Conservation (phyloP, 1,139 yeast genomes). For the Yarrowia galli region DNA sequence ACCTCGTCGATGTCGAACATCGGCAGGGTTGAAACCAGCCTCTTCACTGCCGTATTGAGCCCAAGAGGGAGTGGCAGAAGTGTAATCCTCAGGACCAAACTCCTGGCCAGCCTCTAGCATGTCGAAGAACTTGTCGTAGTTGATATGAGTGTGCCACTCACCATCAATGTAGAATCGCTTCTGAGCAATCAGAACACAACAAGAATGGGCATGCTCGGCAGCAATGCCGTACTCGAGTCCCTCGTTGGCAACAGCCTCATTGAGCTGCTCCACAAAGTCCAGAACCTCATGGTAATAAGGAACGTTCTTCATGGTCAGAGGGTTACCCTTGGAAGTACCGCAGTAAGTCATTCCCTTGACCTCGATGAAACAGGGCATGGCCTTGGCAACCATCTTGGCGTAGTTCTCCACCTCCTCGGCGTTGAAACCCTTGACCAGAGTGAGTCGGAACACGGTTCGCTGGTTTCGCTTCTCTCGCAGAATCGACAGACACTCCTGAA, state of each 20-base stretch:
- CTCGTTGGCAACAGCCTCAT: slow-evolving; percentile 64
- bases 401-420: slow-evolving; percentile 84
- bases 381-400: slow-evolving; percentile 85
- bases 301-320: slow-evolving; percentile 92
- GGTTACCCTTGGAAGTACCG: slow-evolving; percentile 84
- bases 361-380: slow-evolving; percentile 86
- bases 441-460: slow-evolving; percentile 88
- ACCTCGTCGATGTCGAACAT: slow-evolving; percentile 51
- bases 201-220: slow-evolving; percentile 95
- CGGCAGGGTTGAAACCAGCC: slow-evolving; percentile 92
- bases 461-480: slow-evolving; percentile 79
- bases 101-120: slow-evolving; percentile 63
- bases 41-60: slow-evolving; percentile 85
- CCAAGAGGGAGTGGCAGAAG: slow-evolving; percentile 85
- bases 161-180: slow-evolving; percentile 71
- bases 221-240: slow-evolving; percentile 82
- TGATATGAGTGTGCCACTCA: slow-evolving; percentile 89
- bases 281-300: slow-evolving; percentile 94
- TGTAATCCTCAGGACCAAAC: slow-evolving; percentile 82
- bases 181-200: slow-evolving; percentile 87
- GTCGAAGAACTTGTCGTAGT: slow-evolving; percentile 78
- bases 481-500: slow-evolving; percentile 80
- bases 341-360: slow-evolving; percentile 95
- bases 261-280: slow-evolving; percentile 69
- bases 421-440: slow-evolving; percentile 91